These are phyloP conservation scores for Apiotrichum mycotoxinovorans DNA, from an alignment of 1,284 basidiomycete species.

Conservation along the genomic window DNA sequence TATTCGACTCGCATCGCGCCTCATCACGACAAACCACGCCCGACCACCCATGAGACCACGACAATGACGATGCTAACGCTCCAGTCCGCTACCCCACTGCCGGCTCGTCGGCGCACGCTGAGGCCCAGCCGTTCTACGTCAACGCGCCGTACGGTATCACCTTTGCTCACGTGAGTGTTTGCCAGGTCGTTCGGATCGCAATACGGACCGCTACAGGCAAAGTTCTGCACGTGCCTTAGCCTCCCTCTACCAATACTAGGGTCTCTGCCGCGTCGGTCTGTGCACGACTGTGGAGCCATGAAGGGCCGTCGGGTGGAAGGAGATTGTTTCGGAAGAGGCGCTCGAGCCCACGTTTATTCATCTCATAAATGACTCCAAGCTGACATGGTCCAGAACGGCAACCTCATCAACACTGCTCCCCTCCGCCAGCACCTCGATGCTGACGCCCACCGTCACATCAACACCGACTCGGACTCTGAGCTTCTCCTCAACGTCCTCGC, in stretches of 20 bases:
- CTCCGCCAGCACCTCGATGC: conserved; percentile 92
- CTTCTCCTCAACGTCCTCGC: conserved; percentile 96
- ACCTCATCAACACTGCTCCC: conserved; percentile 87
- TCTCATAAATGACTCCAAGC: not conserved
- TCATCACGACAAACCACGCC: not conserved
- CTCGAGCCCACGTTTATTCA: not conserved
- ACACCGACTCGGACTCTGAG: conserved; percentile 98
- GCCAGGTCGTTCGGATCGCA: not conserved
- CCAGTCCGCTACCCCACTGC: conserved; percentile 95
- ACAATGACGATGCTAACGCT: not conserved
- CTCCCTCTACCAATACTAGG: too few species aligned
- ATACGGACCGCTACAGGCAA: not conserved
- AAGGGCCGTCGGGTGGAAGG: too few species aligned
- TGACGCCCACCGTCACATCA: conserved; percentile 96
- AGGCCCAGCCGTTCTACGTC: conserved; percentile 99
- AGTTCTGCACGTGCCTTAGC: not conserved
- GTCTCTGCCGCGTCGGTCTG: not conserved
- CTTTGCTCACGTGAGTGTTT: conserved; percentile 79
- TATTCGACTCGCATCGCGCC: not conserved
- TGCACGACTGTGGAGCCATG: not conserved
- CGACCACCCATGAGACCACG: not conserved
- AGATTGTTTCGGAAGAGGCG: not conserved
- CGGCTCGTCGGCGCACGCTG: conserved; percentile 93
- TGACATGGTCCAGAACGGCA: conserved; percentile 72
- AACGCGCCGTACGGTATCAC: conserved; percentile 95